Conservation (phyloP, 257 asterid species). For the Solanum corneliomulleri region DNA sequence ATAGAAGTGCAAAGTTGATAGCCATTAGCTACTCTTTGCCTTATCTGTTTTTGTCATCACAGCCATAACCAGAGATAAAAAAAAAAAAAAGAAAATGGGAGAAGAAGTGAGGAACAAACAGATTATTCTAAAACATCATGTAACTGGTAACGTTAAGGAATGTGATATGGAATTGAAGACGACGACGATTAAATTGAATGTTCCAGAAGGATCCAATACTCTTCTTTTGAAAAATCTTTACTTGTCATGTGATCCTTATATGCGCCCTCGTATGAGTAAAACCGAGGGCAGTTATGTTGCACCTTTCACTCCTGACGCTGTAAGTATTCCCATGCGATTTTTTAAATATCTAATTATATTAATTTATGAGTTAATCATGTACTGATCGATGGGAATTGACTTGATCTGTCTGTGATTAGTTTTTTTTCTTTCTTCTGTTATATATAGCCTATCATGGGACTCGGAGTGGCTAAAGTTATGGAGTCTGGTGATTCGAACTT, state of each 20-base stretch:
- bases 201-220: slow-evolving; percentile 13
- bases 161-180: slow-evolving; percentile 12
- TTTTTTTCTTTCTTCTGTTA: not conserved
- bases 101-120: slow-evolving; percentile 19
- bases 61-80: not conserved
- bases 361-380: not conserved
- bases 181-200: slow-evolving; percentile 4
- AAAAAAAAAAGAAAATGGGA: not conserved
- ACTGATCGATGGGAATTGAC: not conserved
- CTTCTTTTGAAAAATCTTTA: slow-evolving; percentile 38
- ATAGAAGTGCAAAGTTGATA: not conserved
- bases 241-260: slow-evolving; percentile 39
- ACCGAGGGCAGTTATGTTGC: not conserved
- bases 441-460: slow-evolving; percentile 11
- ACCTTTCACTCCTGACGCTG: not conserved
- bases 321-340: not conserved
- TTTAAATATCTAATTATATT: too few relatives aligned
- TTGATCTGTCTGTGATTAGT: not conserved
- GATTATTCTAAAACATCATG: slow-evolving; percentile 17
- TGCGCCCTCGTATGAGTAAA: slow-evolving; percentile 12
- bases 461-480: slow-evolving; percentile 19
- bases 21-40: not conserved
- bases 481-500: slow-evolving; percentile 16
- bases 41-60: not conserved
- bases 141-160: slow-evolving; percentile 17